Conservation (phyloP, 2,329 filamentous ascomycete genomes). For the Dothistroma septosporum region DNA sequence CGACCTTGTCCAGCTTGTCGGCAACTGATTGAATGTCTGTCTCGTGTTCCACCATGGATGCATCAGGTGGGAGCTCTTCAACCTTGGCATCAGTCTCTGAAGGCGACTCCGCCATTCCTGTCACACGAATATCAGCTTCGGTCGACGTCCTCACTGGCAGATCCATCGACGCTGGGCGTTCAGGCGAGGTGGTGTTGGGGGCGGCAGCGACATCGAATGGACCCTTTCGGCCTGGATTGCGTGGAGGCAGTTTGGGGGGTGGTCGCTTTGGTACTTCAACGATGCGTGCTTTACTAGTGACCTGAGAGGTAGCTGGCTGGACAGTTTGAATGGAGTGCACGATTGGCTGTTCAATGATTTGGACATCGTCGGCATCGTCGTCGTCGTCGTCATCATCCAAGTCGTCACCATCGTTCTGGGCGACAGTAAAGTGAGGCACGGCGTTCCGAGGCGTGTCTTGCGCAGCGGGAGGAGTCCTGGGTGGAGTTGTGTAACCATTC, state of each 20-base stretch:
- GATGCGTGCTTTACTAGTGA: slow-evolving; percentile 66
- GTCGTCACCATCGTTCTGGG: slow-evolving; percentile 41
- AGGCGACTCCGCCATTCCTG: neutral
- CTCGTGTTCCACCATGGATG: neutral
- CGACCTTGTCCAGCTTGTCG: slow-evolving; percentile 14
- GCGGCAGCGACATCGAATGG: slow-evolving; percentile 35
- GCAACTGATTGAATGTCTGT: slow-evolving; percentile 3
- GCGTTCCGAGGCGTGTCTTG: slow-evolving; percentile 2
- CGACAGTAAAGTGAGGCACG: neutral
- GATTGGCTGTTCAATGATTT: slow-evolving; percentile 44
- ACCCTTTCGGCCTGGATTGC: slow-evolving; percentile 61
- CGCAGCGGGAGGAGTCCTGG: slow-evolving; percentile 28
- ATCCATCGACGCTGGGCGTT: neutral
- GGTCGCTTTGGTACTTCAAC: slow-evolving; percentile 80
- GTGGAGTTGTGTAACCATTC: slow-evolving; percentile 34
- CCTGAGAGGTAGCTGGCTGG: slow-evolving; percentile 42
- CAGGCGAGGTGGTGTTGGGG: slow-evolving; percentile 10
- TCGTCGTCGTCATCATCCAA: slow-evolving; percentile 49
- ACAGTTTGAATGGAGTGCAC: slow-evolving; percentile 65
- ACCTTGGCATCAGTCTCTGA: neutral
- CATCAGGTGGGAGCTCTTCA: neutral
- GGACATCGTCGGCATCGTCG: slow-evolving; percentile 49
- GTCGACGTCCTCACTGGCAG: neutral
- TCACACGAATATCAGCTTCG: neutral
- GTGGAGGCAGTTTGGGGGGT: slow-evolving; percentile 70